phyloP scores from a whole-genome alignment of 306 rosid genomes.

The Cicer pinnatifidum region DNA sequence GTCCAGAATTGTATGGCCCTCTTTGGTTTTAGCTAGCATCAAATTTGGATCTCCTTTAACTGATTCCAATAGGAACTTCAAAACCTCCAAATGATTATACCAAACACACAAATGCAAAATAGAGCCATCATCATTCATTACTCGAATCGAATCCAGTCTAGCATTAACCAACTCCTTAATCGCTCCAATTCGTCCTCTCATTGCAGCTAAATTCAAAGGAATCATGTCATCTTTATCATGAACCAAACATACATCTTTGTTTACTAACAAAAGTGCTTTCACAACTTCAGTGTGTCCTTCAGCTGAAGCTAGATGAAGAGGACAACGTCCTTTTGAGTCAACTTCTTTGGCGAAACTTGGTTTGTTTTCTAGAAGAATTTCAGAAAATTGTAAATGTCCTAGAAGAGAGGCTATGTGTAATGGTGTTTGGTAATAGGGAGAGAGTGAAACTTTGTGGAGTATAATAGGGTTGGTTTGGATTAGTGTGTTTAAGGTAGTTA shows the following conservation, averaged over 20 bases:
- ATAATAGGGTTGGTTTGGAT: conserved; percentile 27
- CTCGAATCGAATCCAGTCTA: background rate
- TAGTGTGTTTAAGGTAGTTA: conserved; percentile 38
- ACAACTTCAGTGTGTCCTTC: conserved; percentile 45
- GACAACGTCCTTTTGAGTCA: conserved; percentile 44
- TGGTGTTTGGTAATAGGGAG: conserved; percentile 43
- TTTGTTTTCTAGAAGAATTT: conserved; percentile 31
- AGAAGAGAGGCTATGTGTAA: conserved; percentile 48
- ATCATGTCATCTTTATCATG: conserved; percentile 44
- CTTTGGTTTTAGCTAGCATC: conserved; percentile 23
- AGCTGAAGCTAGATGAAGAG: conserved; percentile 50
- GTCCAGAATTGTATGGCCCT: conserved; percentile 38
- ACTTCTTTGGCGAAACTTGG: conserved; percentile 29
- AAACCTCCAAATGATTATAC: conserved; percentile 39
- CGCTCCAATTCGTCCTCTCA: conserved; percentile 42
- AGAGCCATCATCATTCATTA: conserved; percentile 26
- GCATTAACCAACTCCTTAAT: conserved; percentile 32
- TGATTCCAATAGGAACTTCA: conserved; percentile 35
- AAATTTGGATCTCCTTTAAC: conserved; percentile 30
- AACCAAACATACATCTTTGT: conserved; percentile 33
- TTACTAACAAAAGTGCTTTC: conserved; percentile 30
- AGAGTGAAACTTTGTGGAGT: conserved; percentile 37
- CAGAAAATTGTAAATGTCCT: conserved; percentile 43
- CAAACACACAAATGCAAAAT: conserved; percentile 42
- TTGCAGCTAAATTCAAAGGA: conserved; percentile 51